phyloP scores from a whole-genome alignment of 352 stramenopile genomes.

The Thraustochytrium striatum region DNA sequence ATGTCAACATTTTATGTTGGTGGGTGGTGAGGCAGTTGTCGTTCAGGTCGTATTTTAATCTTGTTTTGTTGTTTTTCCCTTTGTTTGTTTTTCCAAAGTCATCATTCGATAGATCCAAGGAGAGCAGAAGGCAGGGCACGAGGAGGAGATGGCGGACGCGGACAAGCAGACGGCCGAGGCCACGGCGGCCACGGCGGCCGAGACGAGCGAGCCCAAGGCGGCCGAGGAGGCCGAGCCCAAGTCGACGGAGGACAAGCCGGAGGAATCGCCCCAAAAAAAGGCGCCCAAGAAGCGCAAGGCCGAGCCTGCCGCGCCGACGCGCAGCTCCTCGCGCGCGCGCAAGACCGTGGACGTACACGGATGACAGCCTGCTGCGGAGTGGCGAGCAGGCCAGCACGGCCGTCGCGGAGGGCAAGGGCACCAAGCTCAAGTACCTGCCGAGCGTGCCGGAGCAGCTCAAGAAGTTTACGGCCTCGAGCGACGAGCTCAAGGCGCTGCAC shows the following conservation, averaged over 20 bases:
- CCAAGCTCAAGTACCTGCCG: not conserved
- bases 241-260: not conserved
- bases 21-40: no score
- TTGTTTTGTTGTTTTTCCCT: no score
- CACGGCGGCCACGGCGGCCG: not conserved
- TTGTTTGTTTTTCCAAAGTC: no score
- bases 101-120: no score
- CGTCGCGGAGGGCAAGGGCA: not conserved
- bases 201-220: not conserved
- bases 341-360: constrained; percentile 26
- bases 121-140: not conserved
- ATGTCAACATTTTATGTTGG: no score
- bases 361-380: not conserved
- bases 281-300: not conserved
- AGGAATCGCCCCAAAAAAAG: not conserved
- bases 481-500: constrained; percentile 44
- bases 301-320: not conserved
- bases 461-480: not conserved
- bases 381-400: constrained; percentile 1
- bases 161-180: not conserved
- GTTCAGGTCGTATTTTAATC: no score
- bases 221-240: not conserved
- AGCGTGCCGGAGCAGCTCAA: not conserved
- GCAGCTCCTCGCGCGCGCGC: not conserved
- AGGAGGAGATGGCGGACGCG: not conserved